Conservation (phyloP, 768 basidiomycete species). For the Mycena indigotica region DNA sequence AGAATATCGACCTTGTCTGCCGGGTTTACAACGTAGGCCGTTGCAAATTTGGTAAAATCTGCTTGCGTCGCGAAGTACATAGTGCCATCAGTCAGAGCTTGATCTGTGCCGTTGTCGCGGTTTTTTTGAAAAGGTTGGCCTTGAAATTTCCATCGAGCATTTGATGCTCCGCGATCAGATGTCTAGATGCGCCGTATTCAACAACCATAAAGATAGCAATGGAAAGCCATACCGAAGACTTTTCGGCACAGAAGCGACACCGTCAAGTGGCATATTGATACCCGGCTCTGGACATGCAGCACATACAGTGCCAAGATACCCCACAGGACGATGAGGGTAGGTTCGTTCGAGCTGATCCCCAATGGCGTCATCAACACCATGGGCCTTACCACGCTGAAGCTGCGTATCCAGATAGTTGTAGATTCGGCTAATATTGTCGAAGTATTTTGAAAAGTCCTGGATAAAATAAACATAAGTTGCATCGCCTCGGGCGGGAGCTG, state of each 20-base stretch:
- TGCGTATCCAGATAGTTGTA: neutral
- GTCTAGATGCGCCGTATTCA: neutral
- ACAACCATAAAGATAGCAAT: neutral
- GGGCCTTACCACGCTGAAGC: neutral
- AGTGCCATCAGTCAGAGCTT: neutral
- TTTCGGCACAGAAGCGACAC: neutral
- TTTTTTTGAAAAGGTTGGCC: conserved; percentile 4
- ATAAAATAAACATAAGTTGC: too few relatives aligned
- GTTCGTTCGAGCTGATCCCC: neutral
- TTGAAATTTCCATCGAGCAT: conserved; percentile 5
- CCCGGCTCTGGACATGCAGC: neutral
- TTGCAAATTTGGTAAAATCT: neutral
- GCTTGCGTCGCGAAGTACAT: conserved; percentile 3
- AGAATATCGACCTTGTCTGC: too few relatives aligned
- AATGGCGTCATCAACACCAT: neutral
- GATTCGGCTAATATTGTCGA: neutral
- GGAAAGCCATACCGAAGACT: neutral
- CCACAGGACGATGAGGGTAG: neutral
- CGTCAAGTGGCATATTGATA: neutral
- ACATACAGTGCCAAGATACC: neutral
- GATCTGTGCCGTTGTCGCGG: conserved; percentile 7
- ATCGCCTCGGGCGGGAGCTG: too few relatives aligned
- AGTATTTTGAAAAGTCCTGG: neutral
- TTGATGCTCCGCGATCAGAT: neutral
- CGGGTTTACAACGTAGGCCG: neutral